phyloP scores from a whole-genome alignment of 768 basidiomycete genomes.

The Mycena rebaudengoi region DNA sequence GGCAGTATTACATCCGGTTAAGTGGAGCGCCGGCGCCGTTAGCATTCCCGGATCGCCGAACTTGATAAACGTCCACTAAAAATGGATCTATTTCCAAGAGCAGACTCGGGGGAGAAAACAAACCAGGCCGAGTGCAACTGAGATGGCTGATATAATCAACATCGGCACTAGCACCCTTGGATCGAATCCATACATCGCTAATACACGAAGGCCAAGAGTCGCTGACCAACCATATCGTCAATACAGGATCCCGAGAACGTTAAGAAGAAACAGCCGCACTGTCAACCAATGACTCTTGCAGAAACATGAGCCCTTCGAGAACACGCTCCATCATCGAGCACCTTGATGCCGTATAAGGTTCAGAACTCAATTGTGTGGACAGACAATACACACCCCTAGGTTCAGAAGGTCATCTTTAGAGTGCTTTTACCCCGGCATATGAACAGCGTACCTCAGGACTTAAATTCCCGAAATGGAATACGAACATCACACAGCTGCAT shows the following conservation, averaged over 20 bases:
- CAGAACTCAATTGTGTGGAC: neutral
- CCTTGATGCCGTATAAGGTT: neutral
- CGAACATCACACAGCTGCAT: neutral
- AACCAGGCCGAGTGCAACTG: conserved; percentile 12
- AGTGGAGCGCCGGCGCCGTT: neutral
- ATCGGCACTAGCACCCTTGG: conserved; percentile 4
- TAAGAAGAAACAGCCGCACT: neutral
- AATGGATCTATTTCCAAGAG: neutral
- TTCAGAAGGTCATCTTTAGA: neutral
- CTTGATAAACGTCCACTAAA: conserved; percentile 22
- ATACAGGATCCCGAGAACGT: neutral
- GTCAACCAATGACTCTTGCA: conserved; percentile 14
- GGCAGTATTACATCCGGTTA: conserved; percentile 22
- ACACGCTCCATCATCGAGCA: conserved; percentile 18
- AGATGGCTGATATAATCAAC: neutral
- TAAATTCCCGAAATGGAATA: conserved; percentile 17
- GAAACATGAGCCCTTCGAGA: conserved; percentile 5
- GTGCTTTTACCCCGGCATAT: no score
- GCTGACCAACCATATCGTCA: neutral
- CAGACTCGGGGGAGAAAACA: neutral
- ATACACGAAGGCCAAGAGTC: conserved; percentile 12
- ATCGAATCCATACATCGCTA: conserved; percentile 16
- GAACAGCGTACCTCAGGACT: neutral
- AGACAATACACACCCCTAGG: neutral
- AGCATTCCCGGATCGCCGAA: conserved; percentile 20